Evolutionary conservation across 345 rosid species (phyloP).

Genomic region (Camelina laxa): DNA sequence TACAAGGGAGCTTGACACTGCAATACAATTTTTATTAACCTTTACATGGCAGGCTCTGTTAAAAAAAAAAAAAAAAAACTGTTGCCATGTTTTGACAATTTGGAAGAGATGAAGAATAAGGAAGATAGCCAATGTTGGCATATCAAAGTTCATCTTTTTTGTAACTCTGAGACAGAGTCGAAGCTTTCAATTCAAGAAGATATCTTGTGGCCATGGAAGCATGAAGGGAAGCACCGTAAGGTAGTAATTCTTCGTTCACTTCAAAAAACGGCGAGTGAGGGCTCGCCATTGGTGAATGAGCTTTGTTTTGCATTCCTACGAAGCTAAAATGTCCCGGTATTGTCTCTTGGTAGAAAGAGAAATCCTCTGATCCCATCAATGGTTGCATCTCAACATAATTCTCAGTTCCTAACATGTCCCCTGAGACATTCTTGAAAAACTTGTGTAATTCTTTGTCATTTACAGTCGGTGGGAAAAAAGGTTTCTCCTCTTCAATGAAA

Average conservation of each 20-base stretch:
- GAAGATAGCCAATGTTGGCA: neutral
- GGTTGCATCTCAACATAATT: conserved; percentile 66
- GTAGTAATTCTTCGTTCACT: conserved; percentile 74
- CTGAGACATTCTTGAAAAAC: conserved; percentile 60
- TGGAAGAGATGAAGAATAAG: conserved; percentile 18
- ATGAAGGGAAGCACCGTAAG: conserved; percentile 91
- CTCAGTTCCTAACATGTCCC: conserved; percentile 63
- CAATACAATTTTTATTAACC: conserved; percentile 33
- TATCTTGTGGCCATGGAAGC: conserved; percentile 75
- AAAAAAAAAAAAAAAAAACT: neutral
- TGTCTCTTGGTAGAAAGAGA: conserved; percentile 78
- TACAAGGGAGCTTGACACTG: conserved; percentile 18
- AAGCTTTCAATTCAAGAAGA: conserved; percentile 54
- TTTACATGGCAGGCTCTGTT: conserved; percentile 41
- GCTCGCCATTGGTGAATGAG: conserved; percentile 42
- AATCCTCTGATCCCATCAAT: conserved; percentile 90
- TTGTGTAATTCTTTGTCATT: conserved; percentile 61
- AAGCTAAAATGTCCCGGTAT: conserved; percentile 77
- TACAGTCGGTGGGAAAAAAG: conserved; percentile 72
- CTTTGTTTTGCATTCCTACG: conserved; percentile 67
- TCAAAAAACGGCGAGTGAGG: conserved; percentile 65
- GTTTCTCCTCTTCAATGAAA: conserved; percentile 54
- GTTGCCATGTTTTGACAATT: conserved; percentile 32
- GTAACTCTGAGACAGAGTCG: conserved; percentile 31
- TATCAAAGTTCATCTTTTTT: conserved; percentile 67